These are phyloP conservation scores for Colletotrichum sp. DNA, from an alignment of 2,329 filamentous ascomycete species.

Conservation along the genomic window DNA sequence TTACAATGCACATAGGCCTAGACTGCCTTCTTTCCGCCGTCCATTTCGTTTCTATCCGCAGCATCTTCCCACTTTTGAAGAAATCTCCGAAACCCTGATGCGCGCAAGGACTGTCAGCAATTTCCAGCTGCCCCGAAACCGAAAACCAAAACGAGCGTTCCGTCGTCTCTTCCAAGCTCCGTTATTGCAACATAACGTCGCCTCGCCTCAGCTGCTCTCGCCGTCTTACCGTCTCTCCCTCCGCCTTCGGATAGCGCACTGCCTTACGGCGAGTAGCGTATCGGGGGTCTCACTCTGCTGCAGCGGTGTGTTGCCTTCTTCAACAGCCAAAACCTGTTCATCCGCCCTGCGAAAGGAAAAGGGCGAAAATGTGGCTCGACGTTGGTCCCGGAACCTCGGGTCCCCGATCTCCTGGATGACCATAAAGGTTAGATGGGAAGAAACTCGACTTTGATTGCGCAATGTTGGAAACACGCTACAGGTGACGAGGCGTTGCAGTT, in stretches of 20 bases:
- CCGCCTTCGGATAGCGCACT: neutral
- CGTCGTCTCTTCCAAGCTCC: neutral
- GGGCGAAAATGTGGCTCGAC: neutral
- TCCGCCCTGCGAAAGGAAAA: neutral
- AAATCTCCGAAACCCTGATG: constrained; percentile 14
- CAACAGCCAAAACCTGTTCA: neutral
- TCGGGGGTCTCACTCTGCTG: neutral
- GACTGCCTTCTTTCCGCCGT: neutral
- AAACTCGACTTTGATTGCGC: neutral
- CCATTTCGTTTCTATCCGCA: neutral
- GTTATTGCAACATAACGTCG: neutral
- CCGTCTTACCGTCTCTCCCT: neutral
- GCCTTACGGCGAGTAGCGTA: neutral
- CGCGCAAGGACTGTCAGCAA: neutral
- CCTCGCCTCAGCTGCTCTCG: neutral
- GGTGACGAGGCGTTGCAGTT: neutral
- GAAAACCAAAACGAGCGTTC: neutral
- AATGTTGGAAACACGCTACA: neutral
- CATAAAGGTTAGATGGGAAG: neutral
- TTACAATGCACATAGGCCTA: neutral
- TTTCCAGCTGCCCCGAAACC: neutral
- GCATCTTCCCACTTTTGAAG: neutral
- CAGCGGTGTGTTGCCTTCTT: neutral
- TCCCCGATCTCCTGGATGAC: neutral
- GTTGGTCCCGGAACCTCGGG: neutral